Conservation (phyloP, 2,329 filamentous ascomycete species). For the Monosporascus sp. region DNA sequence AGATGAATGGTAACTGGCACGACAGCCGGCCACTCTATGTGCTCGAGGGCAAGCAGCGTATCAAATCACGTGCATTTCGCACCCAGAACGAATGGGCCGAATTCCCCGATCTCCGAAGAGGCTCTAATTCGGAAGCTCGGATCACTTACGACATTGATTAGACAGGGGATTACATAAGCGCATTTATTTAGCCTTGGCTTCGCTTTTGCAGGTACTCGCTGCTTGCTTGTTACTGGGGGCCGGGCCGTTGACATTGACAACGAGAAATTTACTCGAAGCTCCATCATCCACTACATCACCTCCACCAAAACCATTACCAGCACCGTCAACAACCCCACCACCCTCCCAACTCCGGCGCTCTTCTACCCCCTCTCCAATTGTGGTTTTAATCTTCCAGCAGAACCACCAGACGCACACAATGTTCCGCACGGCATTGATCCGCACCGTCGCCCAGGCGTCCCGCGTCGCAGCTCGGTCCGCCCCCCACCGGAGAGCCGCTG, state of each 20-base stretch:
- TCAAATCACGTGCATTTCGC: neutral
- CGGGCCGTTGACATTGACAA: constrained; percentile 17
- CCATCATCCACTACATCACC: constrained; percentile 16
- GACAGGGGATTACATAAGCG: neutral
- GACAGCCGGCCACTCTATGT: neutral
- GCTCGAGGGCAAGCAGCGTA: neutral
- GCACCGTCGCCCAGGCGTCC: constrained; percentile 60
- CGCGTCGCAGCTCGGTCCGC: constrained; percentile 54
- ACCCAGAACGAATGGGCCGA: neutral
- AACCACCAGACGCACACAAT: constrained; percentile 39
- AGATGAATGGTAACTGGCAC: neutral
- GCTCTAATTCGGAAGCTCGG: neutral
- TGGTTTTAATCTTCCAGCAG: neutral
- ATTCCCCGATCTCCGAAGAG: neutral
- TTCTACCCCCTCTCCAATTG: constrained; percentile 3
- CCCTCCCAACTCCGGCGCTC: neutral
- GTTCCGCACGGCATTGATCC: constrained; percentile 85
- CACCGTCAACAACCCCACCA: neutral
- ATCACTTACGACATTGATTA: neutral
- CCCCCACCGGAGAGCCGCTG: constrained; percentile 55
- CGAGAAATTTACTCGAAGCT: constrained; percentile 27
- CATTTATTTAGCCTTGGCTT: too few relatives aligned
- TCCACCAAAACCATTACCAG: constrained; percentile 4
- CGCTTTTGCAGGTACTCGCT: neutral
- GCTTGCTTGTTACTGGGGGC: neutral